A percentile compares a stretch with the other conserved stretches of the same genome.
Conservation (phyloP, 768 basidiomycete genomes). For the Russula compacta region DNA sequence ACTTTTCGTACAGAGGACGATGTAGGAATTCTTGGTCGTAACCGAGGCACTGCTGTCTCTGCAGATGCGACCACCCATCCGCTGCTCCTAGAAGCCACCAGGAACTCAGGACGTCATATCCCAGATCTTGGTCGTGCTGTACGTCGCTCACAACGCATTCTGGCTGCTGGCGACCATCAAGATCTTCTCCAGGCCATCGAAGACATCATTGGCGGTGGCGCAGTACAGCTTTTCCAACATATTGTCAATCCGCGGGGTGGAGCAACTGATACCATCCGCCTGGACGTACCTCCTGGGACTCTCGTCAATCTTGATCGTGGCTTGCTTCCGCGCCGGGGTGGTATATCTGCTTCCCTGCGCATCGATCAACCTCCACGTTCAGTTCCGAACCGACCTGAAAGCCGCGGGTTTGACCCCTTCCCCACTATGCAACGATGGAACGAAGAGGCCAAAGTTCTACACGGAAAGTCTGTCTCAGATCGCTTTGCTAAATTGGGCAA, state of each 20-base stretch:
- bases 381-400: constrained; percentile 35
- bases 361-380: constrained; percentile 44
- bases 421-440: constrained; percentile 82
- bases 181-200: constrained; percentile 73
- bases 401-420: constrained; percentile 65
- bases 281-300: constrained; percentile 64
- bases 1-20: constrained; percentile 36
- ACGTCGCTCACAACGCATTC: constrained; percentile 36
- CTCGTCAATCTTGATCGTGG: constrained; percentile 53
- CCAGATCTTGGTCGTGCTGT: constrained; percentile 35
- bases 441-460: constrained; percentile 77
- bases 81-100: constrained; percentile 58
- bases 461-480: constrained; percentile 64
- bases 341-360: constrained; percentile 48
- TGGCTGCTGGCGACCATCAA: constrained; percentile 32
- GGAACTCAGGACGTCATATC: constrained; percentile 36
- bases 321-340: constrained; percentile 37
- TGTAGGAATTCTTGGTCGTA: constrained; percentile 53
- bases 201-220: constrained; percentile 71
- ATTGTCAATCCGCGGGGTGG: constrained; percentile 53
- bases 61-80: constrained; percentile 75
- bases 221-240: constrained; percentile 76
- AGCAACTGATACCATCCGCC: constrained; percentile 58
- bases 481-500: constrained; percentile 58
- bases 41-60: constrained; percentile 42